Evolutionary conservation across 2,329 filamentous ascomycete genomes (phyloP), one percentile per base, ranked within the genome.

Genomic region (Colletotrichum tanaceti): DNA sequence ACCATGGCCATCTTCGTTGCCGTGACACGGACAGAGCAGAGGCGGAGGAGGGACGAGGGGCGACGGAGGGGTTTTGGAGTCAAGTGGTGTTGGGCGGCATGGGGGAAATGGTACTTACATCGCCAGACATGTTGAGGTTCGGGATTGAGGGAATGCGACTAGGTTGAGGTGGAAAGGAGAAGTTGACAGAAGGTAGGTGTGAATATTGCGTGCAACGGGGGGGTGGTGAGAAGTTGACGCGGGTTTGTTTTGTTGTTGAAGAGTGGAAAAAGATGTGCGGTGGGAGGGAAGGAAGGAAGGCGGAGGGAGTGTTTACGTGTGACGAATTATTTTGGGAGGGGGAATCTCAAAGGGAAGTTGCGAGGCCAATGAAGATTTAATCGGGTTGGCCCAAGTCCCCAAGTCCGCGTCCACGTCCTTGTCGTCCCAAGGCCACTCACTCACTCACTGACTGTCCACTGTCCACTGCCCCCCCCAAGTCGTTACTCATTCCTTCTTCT

Each of bases 81-180:
- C 59, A 52, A 58, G 65, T 57, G 47, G 57, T 66, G 35, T 68
- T 68, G 68, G 60, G 70, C 68, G 60, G 28, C 63, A 58, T 55
- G 63, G 58, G 66, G 62, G 52, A 63, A 64, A 64, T 57, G 55
- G 47, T 68, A 71, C 70, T 71, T 71, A 71, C 70, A 65, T 71
- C 70, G 61, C 68, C 63, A 58, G 70, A 70, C 70, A 71, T 71
- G 59, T 63, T 71, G 70, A 63, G 54, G 58, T 70, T 61, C 39
- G 18, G 55, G 49, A 57, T 58, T 66, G 66, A 57, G 53, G 38
- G 54, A 18, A 55, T 55, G 61, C 52, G 57, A 55, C 57, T 61
- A 66, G 62, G 58, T 63, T 41, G 57, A 70, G 62, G 54, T 52
- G 35, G 13, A 39, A 52, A 53, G 52, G 58, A 52, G 61, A 52